Base-by-base conservation (phyloP, 225 moss, liverwort and hornwort genomes). In the Polytrichum formosum region DNA sequence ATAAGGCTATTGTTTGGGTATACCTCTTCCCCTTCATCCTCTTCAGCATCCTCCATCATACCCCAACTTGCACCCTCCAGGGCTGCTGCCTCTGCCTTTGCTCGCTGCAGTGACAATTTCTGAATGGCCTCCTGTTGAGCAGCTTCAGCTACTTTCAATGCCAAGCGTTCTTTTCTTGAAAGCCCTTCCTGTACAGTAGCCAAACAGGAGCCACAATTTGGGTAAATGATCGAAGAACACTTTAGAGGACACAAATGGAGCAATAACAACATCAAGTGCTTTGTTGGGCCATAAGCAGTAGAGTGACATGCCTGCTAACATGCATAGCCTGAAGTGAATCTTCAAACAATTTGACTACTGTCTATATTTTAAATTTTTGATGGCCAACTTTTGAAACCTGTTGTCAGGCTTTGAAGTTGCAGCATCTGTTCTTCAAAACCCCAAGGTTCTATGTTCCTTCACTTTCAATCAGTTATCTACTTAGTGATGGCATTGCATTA, bases 31-130 rank as follows among this genome's bases (percentile, higher is more conserved):
- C 87, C 97, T 66, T 91, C 92, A 83, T 91, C 94, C 80, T 76
- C 91, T 80, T 92, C 92, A 66, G 98, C 98, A 81, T 98, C 98
- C 81, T 98, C 94, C 70, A 92, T 91, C 94, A 98, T 98, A 53
- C 98, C 98, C 98, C 98, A 98, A 56, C 94, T 89, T 72, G 90
- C 90, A 72, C 98, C 98, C 68, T 94, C 85, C 73, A 84, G 70
- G 33, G 90, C 82, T 63, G 83, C 76, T 56, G 90, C 88, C 67
- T 91, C 92, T 69, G 82, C 84, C 76, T 75, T 92, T 59, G 85
- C 98, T 76, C 94, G 92, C 55, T 76, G 76, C 26, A 98, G 63
- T 17, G 98, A 98, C 64, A 88, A 81, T 60, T 75, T 78, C 58
- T 67, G 78, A 29, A 81, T 77, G 53, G 88, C 88, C 71, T 79